Conservation (phyloP, 192 early-diverging fungal species). For the Backusella parvicylindrica region DNA sequence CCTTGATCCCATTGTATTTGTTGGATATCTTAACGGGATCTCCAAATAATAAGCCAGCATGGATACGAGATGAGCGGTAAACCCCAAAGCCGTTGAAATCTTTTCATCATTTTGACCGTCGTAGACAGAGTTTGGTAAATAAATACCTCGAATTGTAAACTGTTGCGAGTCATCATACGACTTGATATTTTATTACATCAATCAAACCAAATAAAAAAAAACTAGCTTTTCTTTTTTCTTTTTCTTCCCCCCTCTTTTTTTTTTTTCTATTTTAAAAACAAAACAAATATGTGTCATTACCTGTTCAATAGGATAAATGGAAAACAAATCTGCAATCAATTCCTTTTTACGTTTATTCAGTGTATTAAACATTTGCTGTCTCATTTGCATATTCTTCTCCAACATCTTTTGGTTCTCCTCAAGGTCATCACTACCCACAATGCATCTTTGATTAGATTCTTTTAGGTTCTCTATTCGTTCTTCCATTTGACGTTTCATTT, state of each 20-base stretch:
- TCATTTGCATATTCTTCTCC: constrained; percentile 29
- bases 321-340: constrained; percentile 55
- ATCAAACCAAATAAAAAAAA: constrained; percentile 1
- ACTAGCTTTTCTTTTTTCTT: background rate
- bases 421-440: background rate
- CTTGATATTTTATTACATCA: constrained; percentile 25
- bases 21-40: constrained; percentile 70
- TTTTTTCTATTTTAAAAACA: background rate
- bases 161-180: constrained; percentile 39
- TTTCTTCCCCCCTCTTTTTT: too few species aligned
- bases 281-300: constrained; percentile 14
- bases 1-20: constrained; percentile 71
- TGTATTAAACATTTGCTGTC: constrained; percentile 14
- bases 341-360: constrained; percentile 41
- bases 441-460: background rate
- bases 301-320: constrained; percentile 57
- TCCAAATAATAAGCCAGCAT: constrained; percentile 71
- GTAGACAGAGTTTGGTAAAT: constrained; percentile 58
- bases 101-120: constrained; percentile 53
- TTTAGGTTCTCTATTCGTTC: background rate
- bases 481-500: background rate
- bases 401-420: constrained; percentile 18
- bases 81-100: constrained; percentile 69
- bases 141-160: constrained; percentile 45
- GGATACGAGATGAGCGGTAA: constrained; percentile 59